Evolutionary conservation across 2,329 filamentous ascomycete genomes (phyloP).

Genomic region (Didymella arachidicola): DNA sequence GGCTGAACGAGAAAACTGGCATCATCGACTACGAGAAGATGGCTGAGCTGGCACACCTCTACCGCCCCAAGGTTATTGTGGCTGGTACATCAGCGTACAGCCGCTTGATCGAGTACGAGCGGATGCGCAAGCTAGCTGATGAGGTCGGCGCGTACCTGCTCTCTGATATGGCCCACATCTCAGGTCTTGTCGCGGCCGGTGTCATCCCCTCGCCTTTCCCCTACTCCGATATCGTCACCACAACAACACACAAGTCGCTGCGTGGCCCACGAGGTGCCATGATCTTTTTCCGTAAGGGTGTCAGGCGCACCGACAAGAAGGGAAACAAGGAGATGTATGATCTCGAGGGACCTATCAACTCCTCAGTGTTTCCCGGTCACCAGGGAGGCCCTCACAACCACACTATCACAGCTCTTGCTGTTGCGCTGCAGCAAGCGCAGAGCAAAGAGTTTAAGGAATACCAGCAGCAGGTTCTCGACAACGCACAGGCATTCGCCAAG

Average conservation of each 20-base stretch:
- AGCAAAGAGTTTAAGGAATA: constrained; percentile 91
- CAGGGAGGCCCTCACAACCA: constrained; percentile 99
- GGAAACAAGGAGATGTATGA: constrained; percentile 93
- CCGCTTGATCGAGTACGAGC: constrained; percentile 93
- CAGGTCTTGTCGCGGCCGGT: constrained; percentile 88
- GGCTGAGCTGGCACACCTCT: constrained; percentile 87
- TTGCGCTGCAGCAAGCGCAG: constrained; percentile 93
- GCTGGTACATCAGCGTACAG: constrained; percentile 98
- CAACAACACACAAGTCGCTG: constrained; percentile 98
- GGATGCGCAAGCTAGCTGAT: constrained; percentile 96
- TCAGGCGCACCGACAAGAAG: constrained; percentile 89
- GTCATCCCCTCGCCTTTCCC: constrained; percentile 94
- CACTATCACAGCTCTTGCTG: constrained; percentile 96
- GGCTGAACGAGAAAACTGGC: constrained; percentile 85
- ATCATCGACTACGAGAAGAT: constrained; percentile 97
- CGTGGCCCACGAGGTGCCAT: constrained; percentile 97
- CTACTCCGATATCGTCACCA: constrained; percentile 95
- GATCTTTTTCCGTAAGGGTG: constrained; percentile 99
- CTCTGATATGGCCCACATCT: constrained; percentile 99
- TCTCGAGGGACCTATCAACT: constrained; percentile 95
- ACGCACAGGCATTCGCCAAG: constrained; percentile 88
- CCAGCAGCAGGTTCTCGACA: constrained; percentile 89
- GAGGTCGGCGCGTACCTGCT: constrained; percentile 92
- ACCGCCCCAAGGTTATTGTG: constrained; percentile 94
- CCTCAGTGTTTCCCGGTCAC: constrained; percentile 98